Percentiles rank a stretch among this genome's conserved stretches.
Evolutionary conservation across 495 filamentous ascomycete species (phyloP).

Genomic region (Parmelia sp.): DNA sequence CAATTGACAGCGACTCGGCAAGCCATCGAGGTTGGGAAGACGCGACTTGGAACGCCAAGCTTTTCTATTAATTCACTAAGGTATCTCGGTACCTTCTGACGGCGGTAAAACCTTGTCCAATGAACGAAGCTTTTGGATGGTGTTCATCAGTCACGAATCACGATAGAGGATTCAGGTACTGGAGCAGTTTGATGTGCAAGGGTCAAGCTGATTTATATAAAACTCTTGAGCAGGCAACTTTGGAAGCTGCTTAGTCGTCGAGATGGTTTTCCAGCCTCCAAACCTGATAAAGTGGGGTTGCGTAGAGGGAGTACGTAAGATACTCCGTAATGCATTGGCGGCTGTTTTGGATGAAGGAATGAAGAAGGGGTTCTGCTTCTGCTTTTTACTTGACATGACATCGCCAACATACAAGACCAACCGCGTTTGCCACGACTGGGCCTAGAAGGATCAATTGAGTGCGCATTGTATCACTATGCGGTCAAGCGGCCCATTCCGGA

Average conservation of each 20-base stretch:
- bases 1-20: conserved; percentile 1
- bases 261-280: not conserved
- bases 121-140: not conserved
- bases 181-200: not conserved
- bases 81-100: not conserved
- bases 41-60: conserved; percentile 14
- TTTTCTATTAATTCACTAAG: conserved; percentile 10
- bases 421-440: not conserved
- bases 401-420: not conserved
- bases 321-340: not conserved
- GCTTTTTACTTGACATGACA: not conserved
- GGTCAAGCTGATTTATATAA: not conserved
- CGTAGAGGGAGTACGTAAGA: too few relatives aligned
- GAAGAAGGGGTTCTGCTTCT: not conserved
- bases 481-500: not conserved
- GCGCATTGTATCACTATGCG: not conserved
- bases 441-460: not conserved
- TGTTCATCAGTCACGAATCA: not conserved
- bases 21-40: not conserved
- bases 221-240: not conserved
- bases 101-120: conserved; percentile 13
- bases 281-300: not conserved
- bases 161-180: not conserved
- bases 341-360: not conserved
- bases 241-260: not conserved